Percentiles rank a stretch among this genome's conserved stretches.
These are phyloP conservation scores for Yamadazyma spencermartinsiae DNA, from an alignment of 1,139 yeast species.

Conservation along the genomic window DNA sequence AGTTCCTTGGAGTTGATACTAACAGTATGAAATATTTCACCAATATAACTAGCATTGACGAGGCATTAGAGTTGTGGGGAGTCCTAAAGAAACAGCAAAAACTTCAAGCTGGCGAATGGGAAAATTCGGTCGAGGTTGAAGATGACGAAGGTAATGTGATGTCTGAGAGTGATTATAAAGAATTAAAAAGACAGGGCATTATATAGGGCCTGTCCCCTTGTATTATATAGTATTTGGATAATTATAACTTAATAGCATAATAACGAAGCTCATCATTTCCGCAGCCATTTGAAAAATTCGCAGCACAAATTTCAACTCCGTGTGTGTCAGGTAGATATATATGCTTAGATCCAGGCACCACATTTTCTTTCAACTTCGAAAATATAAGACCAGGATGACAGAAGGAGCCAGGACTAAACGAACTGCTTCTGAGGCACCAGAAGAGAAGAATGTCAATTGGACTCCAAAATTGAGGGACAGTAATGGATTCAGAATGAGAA, in stretches of 20 bases:
- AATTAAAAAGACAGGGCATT: conserved; percentile 82
- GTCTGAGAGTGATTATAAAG: conserved; percentile 79
- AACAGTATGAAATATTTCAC: conserved; percentile 47
- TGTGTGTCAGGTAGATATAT: neutral
- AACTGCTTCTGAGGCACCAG: conserved; percentile 21
- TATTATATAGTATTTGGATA: neutral
- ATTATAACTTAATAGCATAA: neutral
- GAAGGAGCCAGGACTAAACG: conserved; percentile 22
- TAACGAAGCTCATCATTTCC: too few species aligned
- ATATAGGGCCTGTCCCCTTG: conserved; percentile 21
- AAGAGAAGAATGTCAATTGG: conserved; percentile 12
- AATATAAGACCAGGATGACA: conserved; percentile 5
- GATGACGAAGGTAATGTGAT: conserved; percentile 92
- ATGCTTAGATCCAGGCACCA: too few species aligned
- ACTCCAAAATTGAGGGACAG: conserved; percentile 39
- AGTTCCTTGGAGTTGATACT: conserved; percentile 68
- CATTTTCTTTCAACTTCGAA: neutral
- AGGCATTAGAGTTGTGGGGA: conserved; percentile 63
- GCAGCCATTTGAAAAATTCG: too few species aligned
- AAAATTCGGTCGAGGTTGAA: conserved; percentile 76
- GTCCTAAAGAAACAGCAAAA: conserved; percentile 42
- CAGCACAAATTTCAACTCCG: too few species aligned
- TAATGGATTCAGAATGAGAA: conserved; percentile 50
- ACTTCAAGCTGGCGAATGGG: conserved; percentile 42
- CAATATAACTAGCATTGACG: conserved; percentile 66